Conservation (phyloP, 2,329 filamentous ascomycete genomes). For the Aureobasidium sp. region DNA sequence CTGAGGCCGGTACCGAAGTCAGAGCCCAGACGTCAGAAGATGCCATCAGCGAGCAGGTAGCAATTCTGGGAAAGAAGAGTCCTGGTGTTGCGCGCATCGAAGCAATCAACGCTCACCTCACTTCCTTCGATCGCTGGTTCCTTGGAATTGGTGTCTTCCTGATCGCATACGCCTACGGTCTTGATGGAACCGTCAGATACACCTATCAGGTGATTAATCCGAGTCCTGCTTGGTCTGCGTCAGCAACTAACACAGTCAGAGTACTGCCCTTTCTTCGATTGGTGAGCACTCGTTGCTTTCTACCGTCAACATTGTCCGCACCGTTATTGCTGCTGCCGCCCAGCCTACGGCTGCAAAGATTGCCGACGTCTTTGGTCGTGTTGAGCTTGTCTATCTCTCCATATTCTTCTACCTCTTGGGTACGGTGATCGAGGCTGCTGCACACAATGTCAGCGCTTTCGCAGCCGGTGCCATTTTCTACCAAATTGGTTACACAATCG, state of each 20-base stretch:
- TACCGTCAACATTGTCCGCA: slow-evolving; percentile 50
- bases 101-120: slow-evolving; percentile 46
- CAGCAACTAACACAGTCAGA: slow-evolving; percentile 23
- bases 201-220: slow-evolving; percentile 36
- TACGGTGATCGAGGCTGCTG: slow-evolving; percentile 47
- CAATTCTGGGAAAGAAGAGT: slow-evolving; percentile 27
- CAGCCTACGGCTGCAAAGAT: slow-evolving; percentile 49
- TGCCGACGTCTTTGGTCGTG: slow-evolving; percentile 49
- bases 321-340: slow-evolving; percentile 51
- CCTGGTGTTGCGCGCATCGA: slow-evolving; percentile 54
- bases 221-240: background rate
- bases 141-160: slow-evolving; percentile 56
- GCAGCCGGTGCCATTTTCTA: slow-evolving; percentile 51
- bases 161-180: slow-evolving; percentile 54
- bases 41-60: slow-evolving; percentile 1
- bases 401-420: slow-evolving; percentile 48
- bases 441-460: slow-evolving; percentile 43
- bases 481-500: slow-evolving; percentile 54
- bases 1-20: background rate
- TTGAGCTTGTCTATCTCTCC: slow-evolving; percentile 48
- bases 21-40: background rate
- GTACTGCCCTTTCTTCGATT: slow-evolving; percentile 46
- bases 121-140: slow-evolving; percentile 42
- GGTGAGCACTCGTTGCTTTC: slow-evolving; percentile 46
- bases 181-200: slow-evolving; percentile 49